A percentile compares a stretch with the other conserved stretches of the same genome.
Conservation (phyloP, 2,329 filamentous ascomycete genomes). For the Microdochium trichocladiopsis region DNA sequence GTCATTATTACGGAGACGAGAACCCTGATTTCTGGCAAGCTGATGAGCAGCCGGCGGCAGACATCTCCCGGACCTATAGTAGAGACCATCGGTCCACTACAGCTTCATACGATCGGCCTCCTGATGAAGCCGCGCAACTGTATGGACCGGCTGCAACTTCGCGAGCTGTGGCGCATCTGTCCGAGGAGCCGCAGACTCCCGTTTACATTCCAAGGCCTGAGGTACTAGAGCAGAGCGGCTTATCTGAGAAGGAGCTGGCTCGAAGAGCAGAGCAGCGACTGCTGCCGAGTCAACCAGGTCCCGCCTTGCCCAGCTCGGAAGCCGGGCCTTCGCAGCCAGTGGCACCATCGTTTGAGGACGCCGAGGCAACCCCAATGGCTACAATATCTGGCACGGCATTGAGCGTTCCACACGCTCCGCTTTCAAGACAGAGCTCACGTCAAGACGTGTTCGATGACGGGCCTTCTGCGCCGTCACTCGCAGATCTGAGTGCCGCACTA, state of each 20-base stretch:
- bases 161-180: not conserved
- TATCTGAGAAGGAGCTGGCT: constrained; percentile 78
- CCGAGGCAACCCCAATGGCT: not conserved
- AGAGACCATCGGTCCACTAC: constrained; percentile 1
- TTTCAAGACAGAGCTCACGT: not conserved
- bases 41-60: constrained; percentile 18
- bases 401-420: not conserved
- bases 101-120: not conserved
- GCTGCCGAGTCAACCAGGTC: constrained; percentile 72
- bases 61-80: constrained; percentile 4
- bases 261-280: constrained; percentile 71
- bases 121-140: not conserved
- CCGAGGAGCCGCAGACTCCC: constrained; percentile 22
- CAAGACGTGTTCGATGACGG: constrained; percentile 18
- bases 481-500: constrained; percentile 27
- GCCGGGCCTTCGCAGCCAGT: constrained; percentile 29
- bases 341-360: constrained; percentile 2
- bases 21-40: constrained; percentile 33
- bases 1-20: not conserved
- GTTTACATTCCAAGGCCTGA: constrained; percentile 54
- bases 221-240: constrained; percentile 48
- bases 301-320: constrained; percentile 15
- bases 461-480: constrained; percentile 38
- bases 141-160: not conserved
- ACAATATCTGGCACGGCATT: not conserved